phyloP scores from a whole-genome alignment of 192 early-diverging fungal species.

The Tieghemiomyces parasiticus region DNA sequence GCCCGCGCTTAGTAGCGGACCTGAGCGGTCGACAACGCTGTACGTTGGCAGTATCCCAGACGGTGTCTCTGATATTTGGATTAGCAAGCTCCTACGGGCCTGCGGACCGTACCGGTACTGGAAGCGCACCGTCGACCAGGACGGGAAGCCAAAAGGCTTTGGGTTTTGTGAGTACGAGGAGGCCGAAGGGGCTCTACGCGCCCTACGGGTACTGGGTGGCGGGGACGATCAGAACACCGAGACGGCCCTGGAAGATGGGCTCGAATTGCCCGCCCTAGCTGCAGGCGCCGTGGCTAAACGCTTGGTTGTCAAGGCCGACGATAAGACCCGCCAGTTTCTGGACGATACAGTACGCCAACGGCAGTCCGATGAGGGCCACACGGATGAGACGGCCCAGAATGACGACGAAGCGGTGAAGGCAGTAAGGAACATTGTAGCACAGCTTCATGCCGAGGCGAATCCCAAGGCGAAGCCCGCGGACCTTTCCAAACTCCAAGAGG shows the following conservation, averaged over 20 bases:
- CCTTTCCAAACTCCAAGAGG: background rate
- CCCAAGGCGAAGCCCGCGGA: background rate
- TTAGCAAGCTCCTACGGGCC: conserved; percentile 49
- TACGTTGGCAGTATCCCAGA: conserved; percentile 55
- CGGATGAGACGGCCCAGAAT: too few relatives aligned
- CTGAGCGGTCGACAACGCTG: conserved; percentile 29
- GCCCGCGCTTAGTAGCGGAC: too few relatives aligned
- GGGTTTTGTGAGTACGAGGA: conserved; percentile 60
- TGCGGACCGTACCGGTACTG: conserved; percentile 49
- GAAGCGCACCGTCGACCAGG: conserved; percentile 48
- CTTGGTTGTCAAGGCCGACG: conserved; percentile 8
- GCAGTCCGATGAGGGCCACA: background rate
- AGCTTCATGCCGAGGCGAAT: background rate
- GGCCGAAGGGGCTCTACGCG: conserved; percentile 42
- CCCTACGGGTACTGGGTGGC: conserved; percentile 46
- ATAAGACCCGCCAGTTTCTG: conserved; percentile 5
- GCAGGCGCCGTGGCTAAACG: background rate
- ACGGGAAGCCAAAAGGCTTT: conserved; percentile 49
- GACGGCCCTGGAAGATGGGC: background rate
- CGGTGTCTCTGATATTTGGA: conserved; percentile 46
- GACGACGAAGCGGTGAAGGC: background rate
- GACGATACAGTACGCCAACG: background rate
- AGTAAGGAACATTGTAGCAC: background rate
- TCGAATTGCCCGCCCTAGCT: background rate
- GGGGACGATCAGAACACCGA: conserved; percentile 21